Conservation (phyloP, 2,329 filamentous ascomycete species). For the Leptosphaerulina australis region DNA sequence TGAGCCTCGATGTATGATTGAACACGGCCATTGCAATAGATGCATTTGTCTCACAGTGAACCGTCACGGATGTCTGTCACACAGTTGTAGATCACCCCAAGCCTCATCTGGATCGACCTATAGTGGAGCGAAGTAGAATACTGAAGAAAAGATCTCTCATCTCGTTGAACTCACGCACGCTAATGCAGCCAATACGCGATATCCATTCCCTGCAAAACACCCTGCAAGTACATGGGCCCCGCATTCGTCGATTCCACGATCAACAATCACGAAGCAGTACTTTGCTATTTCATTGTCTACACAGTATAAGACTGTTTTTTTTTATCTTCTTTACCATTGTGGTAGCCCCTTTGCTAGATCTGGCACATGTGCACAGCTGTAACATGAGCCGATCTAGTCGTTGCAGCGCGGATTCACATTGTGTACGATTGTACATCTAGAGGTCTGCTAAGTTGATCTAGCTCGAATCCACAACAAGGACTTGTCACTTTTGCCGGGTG, state of each 20-base stretch:
- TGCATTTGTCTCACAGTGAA: slow-evolving; percentile 3
- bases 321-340: neutral
- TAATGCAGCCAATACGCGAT: slow-evolving; percentile 18
- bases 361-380: neutral
- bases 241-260: neutral
- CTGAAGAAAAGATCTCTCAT: slow-evolving; percentile 11
- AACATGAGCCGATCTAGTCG: neutral
- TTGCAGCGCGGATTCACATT: neutral
- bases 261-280: neutral
- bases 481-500: neutral
- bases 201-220: slow-evolving; percentile 8
- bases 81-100: slow-evolving; percentile 9
- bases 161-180: slow-evolving; percentile 3
- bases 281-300: neutral
- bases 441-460: neutral
- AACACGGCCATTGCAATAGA: neutral
- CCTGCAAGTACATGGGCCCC: slow-evolving; percentile 11
- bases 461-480: neutral
- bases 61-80: slow-evolving; percentile 1
- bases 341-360: neutral
- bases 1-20: neutral
- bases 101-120: slow-evolving; percentile 8
- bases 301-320: neutral
- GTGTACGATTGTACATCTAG: slow-evolving; percentile 1
- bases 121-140: neutral